phyloP scores from a whole-genome alignment of 305 asterid genomes.

The Nicotiana rustica region DNA sequence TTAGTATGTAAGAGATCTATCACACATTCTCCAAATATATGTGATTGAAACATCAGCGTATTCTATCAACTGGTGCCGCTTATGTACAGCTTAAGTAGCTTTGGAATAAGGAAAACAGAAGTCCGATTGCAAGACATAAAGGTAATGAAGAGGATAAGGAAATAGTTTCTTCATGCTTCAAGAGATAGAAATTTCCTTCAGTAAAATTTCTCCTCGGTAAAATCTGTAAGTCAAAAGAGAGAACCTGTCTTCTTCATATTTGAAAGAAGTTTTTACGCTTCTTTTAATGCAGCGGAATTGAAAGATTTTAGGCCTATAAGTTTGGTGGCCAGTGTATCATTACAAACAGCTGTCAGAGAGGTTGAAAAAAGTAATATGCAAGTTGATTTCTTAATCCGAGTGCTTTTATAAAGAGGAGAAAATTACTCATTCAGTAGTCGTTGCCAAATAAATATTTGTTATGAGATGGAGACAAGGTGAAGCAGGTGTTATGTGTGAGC shows the following conservation, averaged over 20 bases:
- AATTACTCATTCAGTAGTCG: not conserved
- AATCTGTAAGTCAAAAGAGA: conserved; percentile 19
- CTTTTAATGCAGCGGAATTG: conserved; percentile 11
- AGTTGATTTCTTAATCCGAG: conserved; percentile 4
- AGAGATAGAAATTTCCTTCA: not conserved
- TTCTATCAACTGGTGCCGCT: not conserved
- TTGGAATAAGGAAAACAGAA: not conserved
- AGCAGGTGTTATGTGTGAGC: not conserved
- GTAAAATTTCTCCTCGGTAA: not conserved
- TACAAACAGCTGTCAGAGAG: conserved; percentile 16
- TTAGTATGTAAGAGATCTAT: conserved; percentile 12
- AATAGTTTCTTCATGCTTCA: conserved; percentile 12
- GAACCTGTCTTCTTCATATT: not conserved
- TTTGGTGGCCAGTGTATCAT: not conserved
- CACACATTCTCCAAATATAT: conserved; percentile 12
- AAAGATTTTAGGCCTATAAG: not conserved
- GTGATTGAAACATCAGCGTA: not conserved
- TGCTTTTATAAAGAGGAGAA: not conserved
- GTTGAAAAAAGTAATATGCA: not conserved
- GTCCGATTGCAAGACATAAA: not conserved
- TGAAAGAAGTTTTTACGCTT: conserved; percentile 1
- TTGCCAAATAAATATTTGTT: not conserved
- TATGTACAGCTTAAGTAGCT: conserved; percentile 12
- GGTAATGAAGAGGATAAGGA: conserved; percentile 17
- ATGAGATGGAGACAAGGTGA: not conserved